Evolutionary conservation across 306 rosid genomes (phyloP), one percentile per base, ranked within the genome.

Genomic region (Carpinus fangiana): DNA sequence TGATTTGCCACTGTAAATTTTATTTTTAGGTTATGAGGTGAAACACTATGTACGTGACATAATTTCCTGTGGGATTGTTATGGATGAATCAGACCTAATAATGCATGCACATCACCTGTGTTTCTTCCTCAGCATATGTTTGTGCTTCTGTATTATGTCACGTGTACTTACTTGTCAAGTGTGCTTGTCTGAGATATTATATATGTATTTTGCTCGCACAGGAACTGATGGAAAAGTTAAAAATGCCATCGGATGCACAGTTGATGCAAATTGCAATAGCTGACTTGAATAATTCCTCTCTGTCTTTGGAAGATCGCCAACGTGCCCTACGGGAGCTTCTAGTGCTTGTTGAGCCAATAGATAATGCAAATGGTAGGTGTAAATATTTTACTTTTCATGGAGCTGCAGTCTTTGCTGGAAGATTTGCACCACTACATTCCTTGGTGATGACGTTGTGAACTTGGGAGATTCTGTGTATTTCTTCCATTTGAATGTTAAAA

Each of bases 311-410:
- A 87, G 93, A 94, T 84, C 90, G 86, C 41, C 79, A 76, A 80
- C 93, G 91, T 14, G 98, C 95, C 20, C 76, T 94, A 4, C 82
- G 89, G 70, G 97, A 94, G 87, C 97, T 94, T 61, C 84, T 90
- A 59, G 73, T 82, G 59, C 98, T 94, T 51, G 98, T 94, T 70
- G 98, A 94, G 84, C 83, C 93, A 2, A 83, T 90, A 57, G 90
- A 90, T 80, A 92, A 94, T 77, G 97, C 97, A 54, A 90, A 94
- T 77, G 97, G 98, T 89, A 70, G 18, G 84, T 84, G 17, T 68
- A 17, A 79, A 12, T 83, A 41, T 53, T 36, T 47, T 51, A 41
- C 47, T 72, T 82, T 18, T 9, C 54, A 21, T 57, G 60, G 51
- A 38, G 21, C 26, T 41, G 31, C 48, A 41, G 41, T 38, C 3